Conservation (phyloP, 345 rosid genomes). For the Linum usitatissimum region DNA sequence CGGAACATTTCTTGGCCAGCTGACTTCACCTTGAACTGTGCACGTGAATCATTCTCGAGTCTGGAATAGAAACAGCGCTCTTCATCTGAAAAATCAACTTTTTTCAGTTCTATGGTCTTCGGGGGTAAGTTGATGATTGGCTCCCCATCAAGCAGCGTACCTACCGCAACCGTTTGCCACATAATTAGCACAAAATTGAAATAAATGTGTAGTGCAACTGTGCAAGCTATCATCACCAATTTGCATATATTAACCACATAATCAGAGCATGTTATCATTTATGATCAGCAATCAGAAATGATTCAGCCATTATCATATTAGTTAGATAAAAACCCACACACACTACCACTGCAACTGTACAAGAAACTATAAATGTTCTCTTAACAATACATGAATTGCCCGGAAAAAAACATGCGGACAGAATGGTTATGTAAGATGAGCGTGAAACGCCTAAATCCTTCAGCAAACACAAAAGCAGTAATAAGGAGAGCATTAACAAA, state of each 20-base stretch:
- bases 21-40: constrained; percentile 63
- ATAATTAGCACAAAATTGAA: constrained; percentile 8
- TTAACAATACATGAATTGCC: too few species aligned
- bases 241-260: constrained; percentile 1
- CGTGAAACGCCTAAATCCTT: not conserved
- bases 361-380: too few species aligned
- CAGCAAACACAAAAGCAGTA: not conserved
- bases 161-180: constrained; percentile 28
- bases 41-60: constrained; percentile 74
- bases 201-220: not conserved
- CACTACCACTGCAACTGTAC: too few species aligned
- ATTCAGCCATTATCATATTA: not conserved
- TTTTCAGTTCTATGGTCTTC: constrained; percentile 54
- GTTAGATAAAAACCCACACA: too few species aligned
- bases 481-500: not conserved
- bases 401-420: too few species aligned
- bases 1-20: constrained; percentile 3
- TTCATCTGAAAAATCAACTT: constrained; percentile 70
- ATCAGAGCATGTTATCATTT: too few species aligned
- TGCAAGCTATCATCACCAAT: constrained; percentile 9
- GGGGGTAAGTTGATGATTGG: constrained; percentile 83
- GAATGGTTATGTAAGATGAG: too few species aligned
- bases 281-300: not conserved
- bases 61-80: constrained; percentile 80
- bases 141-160: constrained; percentile 73